Conservation (phyloP, 495 filamentous ascomycete genomes). For the Aspergillus saccharolyticus region DNA sequence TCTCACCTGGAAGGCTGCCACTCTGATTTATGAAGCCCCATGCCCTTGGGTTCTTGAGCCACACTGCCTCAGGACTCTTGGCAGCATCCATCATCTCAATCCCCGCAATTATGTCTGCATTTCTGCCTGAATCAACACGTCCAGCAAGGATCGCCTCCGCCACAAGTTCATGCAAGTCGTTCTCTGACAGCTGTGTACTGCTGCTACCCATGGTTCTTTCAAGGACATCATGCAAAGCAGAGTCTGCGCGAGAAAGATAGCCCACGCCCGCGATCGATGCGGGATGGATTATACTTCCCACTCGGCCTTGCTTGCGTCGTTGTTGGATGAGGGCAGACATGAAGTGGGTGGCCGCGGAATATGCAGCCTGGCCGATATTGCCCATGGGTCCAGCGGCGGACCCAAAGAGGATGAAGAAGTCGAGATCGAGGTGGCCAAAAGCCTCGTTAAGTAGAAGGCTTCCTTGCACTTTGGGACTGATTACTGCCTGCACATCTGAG, state of each 20-base stretch:
- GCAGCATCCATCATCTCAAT: not conserved
- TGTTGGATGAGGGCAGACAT: not conserved
- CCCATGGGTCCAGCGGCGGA: constrained; percentile 8
- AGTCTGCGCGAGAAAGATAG: constrained; percentile 1
- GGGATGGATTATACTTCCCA: constrained; percentile 5
- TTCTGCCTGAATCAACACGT: not conserved
- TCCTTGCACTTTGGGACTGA: constrained; percentile 9
- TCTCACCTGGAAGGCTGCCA: too few relatives aligned
- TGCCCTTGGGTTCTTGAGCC: constrained; percentile 23
- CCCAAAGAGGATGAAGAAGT: constrained; percentile 14
- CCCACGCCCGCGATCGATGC: constrained; percentile 7
- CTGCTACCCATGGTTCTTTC: not conserved
- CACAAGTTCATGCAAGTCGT: constrained; percentile 1
- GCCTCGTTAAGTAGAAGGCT: constrained; percentile 6
- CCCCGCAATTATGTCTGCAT: not conserved
- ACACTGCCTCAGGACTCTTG: constrained; percentile 20
- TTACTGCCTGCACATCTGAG: not conserved
- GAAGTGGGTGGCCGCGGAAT: constrained; percentile 6
- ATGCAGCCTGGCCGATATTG: constrained; percentile 5
- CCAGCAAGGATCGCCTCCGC: constrained; percentile 10
- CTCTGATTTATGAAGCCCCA: not conserved
- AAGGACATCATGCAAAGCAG: not conserved
- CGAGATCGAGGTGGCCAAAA: constrained; percentile 1
- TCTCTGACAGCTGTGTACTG: not conserved
- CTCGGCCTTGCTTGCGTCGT: constrained; percentile 4